Base-by-base conservation (phyloP, 768 basidiomycete genomes). In the Tephrocybe sp. region DNA sequence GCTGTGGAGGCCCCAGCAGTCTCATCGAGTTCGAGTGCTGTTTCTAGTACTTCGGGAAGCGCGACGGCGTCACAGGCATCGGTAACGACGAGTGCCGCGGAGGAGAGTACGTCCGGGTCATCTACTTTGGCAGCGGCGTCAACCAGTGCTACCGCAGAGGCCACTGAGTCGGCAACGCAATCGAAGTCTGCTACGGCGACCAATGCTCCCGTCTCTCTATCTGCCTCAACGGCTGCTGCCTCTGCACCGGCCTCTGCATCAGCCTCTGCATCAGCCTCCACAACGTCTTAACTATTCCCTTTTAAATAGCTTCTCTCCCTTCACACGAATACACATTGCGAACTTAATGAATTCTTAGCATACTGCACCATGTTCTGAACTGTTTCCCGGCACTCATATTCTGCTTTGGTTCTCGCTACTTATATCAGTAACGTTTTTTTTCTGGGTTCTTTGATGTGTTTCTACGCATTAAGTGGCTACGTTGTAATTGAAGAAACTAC, bases 11-110 rank as follows among this genome's bases (percentile, higher is more conserved):
- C 2, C n/a, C 36, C 15, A 37, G 36, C 36, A 19, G 53, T 40
- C 1, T 51, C 56, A 22, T 55, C 56, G 8, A 37, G 36, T 12
- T 8, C 36, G 18, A 5, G 18, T n/a, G 18, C 12, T 19, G 36
- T 5, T 12, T 8, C 36, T 7, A 5, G 18, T n/a, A 12, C 12
- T 19, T n/a, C 4, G 18, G 36, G 16, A 5, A 37, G 36, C 18
- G 18, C 36, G 16, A 37, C 36, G 16, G 21, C n/a, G n/a, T n/a
- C n/a, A n/a, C n/a, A 19, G 18, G 8, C 43, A 22, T 37, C 49
- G 11, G 31, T 15, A 13, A 30, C 32, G 26, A 26, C 49, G 15
- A 44, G 35, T n/a, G 7, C 18, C 22, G 30, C 5, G 15, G n/a
- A 11, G 7, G 35, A 44, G n/a, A 27, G 25, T n/a, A 51, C 24